Percentiles rank a stretch among this genome's conserved stretches.
phyloP scores from a whole-genome alignment of 148 eudicot species.

The Hydrangea macrophylla region DNA sequence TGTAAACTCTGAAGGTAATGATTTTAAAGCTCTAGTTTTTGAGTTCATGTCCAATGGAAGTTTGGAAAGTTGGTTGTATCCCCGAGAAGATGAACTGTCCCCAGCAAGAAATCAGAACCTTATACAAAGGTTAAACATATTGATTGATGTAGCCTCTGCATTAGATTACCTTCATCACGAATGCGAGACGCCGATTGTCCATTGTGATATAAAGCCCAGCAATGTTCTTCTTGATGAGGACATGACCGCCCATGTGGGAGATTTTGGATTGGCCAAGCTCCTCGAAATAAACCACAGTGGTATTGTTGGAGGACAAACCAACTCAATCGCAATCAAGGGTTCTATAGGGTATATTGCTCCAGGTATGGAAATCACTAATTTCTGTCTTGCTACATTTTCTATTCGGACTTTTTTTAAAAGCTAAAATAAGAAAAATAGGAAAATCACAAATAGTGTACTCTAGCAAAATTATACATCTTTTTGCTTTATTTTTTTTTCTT shows the following conservation, averaged over 20 bases:
- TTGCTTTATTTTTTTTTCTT: no score
- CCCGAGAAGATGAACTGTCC: not conserved
- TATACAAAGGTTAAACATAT: not conserved
- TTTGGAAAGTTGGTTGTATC: not conserved
- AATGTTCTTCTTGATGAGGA: no score
- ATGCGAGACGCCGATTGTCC: not conserved
- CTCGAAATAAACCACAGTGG: no score
- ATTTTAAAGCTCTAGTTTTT: not conserved
- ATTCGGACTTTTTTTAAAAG: no score
- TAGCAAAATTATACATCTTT: no score
- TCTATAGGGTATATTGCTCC: not conserved
- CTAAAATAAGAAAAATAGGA: no score
- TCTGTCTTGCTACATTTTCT: no score
- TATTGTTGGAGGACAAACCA: no score
- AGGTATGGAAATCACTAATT: not conserved
- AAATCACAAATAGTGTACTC: no score
- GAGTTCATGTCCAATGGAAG: not conserved
- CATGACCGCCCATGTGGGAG: not conserved
- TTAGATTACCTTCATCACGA: not conserved
- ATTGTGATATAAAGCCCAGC: not conserved
- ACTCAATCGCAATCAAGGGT: not conserved
- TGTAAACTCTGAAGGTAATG: not conserved
- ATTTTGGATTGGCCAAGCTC: not conserved
- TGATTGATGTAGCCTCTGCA: no score
- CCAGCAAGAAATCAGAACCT: not conserved